Conservation (phyloP, 2,329 filamentous ascomycete genomes). For the Venturia effusa region DNA sequence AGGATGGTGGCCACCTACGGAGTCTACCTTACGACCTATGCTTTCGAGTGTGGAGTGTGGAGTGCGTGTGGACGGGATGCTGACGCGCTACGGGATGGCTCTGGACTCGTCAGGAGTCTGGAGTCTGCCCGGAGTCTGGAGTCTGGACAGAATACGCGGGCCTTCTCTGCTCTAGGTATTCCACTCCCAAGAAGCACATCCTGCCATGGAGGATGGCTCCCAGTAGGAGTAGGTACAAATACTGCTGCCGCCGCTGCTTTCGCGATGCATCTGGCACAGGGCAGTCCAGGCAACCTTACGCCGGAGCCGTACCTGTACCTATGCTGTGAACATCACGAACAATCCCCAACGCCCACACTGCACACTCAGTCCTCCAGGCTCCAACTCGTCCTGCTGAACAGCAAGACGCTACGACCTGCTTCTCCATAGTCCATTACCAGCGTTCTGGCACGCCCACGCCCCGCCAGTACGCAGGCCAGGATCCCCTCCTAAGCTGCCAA, state of each 20-base stretch:
- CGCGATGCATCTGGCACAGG: neutral
- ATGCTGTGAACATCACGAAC: neutral
- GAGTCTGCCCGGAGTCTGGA: too few species aligned
- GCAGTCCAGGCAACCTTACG: neutral
- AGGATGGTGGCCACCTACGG: too few species aligned
- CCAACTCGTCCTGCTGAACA: neutral
- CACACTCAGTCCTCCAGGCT: too few species aligned
- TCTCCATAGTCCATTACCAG: too few species aligned
- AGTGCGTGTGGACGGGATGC: too few species aligned
- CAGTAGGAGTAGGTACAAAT: neutral
- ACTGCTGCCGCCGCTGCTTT: neutral
- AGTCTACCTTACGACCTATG: too few species aligned
- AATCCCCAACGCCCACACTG: neutral
- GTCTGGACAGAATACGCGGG: neutral
- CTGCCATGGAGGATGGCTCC: neutral
- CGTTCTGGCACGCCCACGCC: neutral
- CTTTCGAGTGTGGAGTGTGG: too few species aligned
- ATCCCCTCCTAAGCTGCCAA: neutral
- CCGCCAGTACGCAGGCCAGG: neutral
- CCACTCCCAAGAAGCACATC: neutral
- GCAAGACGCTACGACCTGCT: neutral
- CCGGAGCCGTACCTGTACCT: neutral
- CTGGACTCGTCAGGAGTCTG: too few species aligned
- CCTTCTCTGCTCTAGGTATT: neutral
- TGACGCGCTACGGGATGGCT: constrained; percentile 3